Base-by-base conservation (phyloP, 306 rosid species). In the Gynostemma pentaphyllum region DNA sequence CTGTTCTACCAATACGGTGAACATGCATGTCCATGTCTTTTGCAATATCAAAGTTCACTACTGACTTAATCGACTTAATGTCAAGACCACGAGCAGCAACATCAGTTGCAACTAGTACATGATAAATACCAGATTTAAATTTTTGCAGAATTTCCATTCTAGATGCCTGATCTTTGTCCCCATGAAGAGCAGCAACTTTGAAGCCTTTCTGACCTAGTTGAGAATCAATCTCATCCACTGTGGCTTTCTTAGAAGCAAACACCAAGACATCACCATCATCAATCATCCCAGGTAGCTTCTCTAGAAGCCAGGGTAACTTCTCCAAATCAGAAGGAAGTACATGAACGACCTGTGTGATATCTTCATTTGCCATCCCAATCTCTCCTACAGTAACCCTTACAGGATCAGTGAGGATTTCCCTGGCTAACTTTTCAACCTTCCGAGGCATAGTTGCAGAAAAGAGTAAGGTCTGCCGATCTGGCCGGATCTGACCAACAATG, bases 21-120 rank as follows among this genome's bases (percentile, higher is more conserved):
- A 92, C 96, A 71, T 92, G 98, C 98, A 92, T 88, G 81, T 92
- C 98, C 98, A 92, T 88, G 73, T 92, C 99, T 73, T 80, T 92
- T 40, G 99, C 99, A 78, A 84, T 86, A 75, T 92, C 99, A 68
- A 92, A 86, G 83, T 92, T 92, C 30, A 92, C 96, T 50, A 92
- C 99, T 19, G 96, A 88, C 80, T 92, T 92, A 24, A 92, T 88
- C 45, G 99, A 92, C 75, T 92, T 92, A 67, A 92, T 92, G 66
- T 92, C 95, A 68, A 92, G 99, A 77, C 99, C 99, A 46, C 99
- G 99, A 10, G 99, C 99, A 41, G 99, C 99, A 67, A 92, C 99
- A 76, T 92, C 99, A 84, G 99, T 92, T 34, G 99, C 99, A 79
- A 92, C 56, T 27, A 92, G 96, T 69, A 88, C 89, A 46, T 92